Base-by-base conservation (phyloP, 2,329 filamentous ascomycete genomes). In the Fusarium oxysporum region DNA sequence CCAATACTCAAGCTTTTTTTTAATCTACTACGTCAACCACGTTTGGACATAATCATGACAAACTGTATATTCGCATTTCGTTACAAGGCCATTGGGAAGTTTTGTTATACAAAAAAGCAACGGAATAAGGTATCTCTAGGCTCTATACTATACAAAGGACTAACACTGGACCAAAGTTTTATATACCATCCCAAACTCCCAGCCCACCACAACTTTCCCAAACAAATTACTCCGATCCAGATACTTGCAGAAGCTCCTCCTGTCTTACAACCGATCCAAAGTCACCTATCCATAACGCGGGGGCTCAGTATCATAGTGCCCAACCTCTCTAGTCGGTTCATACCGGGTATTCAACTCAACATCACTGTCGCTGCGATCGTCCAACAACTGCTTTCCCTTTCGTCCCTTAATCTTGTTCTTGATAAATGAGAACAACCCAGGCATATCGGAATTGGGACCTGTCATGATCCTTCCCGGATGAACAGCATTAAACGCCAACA, bases 401-500 rank as follows among this genome's bases (percentile, higher is more conserved):
- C 51, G 13, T 1, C 40, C 56, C 0, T 56, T 19, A 4, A 76
- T 8, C 13, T 57, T 74, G 0, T 45, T 56, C 37, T 73, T 74
- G 9, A 77, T 54, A 0, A 64, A 25, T 0, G 65, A 60, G 3
- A 76, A 62, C 1, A 77, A 4, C 0, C 75, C 68, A 1, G 76
- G 76, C 75, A 78, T 77, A 0, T 76, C 70, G 0, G 75, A 70
- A 0, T 66, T 48, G 1, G 73, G 68, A 0, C 76, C 75, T 0
- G 61, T 68, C 69, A 78, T 75, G 4, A 70, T 41, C 0, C 80
- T 76, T 23, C 84, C 84, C 0, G 85, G 84, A 44, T 86, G 82
- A 16, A 80, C 73, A 3, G 81, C n/a, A 62, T 86, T 86, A 71
- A 84, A 83, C 0, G 84, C 59, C 3, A 78, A 67, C 0, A 84